Base-by-base conservation (phyloP, 2,329 filamentous ascomycete species). In the Clarireedia paspali region DNA sequence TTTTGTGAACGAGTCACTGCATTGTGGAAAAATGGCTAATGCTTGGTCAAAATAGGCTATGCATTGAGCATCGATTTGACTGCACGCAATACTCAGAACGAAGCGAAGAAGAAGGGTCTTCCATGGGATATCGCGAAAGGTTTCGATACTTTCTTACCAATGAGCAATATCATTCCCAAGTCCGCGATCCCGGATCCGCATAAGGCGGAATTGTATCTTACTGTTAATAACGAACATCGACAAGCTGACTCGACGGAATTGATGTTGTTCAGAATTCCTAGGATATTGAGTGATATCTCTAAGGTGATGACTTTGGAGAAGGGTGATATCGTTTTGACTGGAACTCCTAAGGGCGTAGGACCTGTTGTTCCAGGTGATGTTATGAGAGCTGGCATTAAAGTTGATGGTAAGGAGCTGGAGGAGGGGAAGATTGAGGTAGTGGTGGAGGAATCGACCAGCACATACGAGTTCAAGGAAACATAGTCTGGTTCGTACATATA, bases 91-190 rank as follows among this genome's bases (percentile, higher is more conserved):
- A 83, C 89, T 6, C 94, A 99, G 74, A 89, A 96, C 66, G 91
- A 96, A 75, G 92, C 92, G 62, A 99, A 97, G 82, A 90, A 88
- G 75, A 96, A 94, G 78, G 91, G 94, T 38, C 84, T 97, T 15
- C 94, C 94, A 6, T 99, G 94, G 94, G 84, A 85, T 67, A 96
- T 96, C 63, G 87, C 89, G 64, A 99, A 99, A 77, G 94, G 94
- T 47, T 99, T 97, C 70, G 94, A 99, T 72, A 97, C 94, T 3
- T 99, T 99, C 77, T 79, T 95, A 51, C 94, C 94, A 57, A 81
- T 99, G 68, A 89, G 87, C 71, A 77, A 86, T 61, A 77, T 89
- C 55, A 95, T 99, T 66, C 77, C 84, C 64, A 95, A 95, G 75
- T 77, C 81, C 38, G 78, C 80, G 62, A 90, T 99, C 64, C 81